A percentile compares a stretch with the other conserved stretches of the same genome.
phyloP scores from a whole-genome alignment of 75 land plant genomes.

The Larix kaempferi region DNA sequence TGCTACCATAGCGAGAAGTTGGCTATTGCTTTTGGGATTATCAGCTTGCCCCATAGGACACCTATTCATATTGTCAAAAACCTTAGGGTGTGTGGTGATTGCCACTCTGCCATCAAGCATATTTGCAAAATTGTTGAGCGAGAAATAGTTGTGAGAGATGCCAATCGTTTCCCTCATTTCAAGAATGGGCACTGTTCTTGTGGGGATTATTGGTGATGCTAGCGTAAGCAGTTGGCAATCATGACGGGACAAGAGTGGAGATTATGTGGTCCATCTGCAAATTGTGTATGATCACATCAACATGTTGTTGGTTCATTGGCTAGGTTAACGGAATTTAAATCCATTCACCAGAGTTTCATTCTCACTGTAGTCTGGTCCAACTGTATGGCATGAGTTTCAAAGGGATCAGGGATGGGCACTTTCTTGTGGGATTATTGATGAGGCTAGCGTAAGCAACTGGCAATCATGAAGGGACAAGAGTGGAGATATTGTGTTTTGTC shows the following conservation, averaged over 20 bases:
- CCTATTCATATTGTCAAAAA: slow-evolving; percentile 21
- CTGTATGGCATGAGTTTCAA: too few species aligned
- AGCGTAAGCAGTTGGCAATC: too few species aligned
- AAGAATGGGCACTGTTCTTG: slow-evolving; percentile 29
- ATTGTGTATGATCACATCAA: too few species aligned
- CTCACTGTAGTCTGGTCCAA: too few species aligned
- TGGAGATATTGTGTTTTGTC: too few species aligned
- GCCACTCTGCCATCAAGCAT: slow-evolving; percentile 23
- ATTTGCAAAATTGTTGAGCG: slow-evolving; percentile 9
- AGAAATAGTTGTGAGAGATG: slow-evolving; percentile 29
- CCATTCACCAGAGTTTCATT: too few species aligned
- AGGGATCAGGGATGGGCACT: slow-evolving; percentile 22
- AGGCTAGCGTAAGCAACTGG: not conserved
- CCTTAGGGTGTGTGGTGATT: slow-evolving; percentile 21
- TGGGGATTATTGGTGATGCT: slow-evolving; percentile 19
- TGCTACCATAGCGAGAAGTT: slow-evolving; percentile 29
- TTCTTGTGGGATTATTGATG: slow-evolving; percentile 28
- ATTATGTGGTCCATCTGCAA: too few species aligned
- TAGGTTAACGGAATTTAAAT: too few species aligned
- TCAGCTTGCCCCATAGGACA: slow-evolving; percentile 18
- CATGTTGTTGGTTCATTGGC: too few species aligned
- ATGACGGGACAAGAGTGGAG: too few species aligned
- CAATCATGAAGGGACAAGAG: too few species aligned
- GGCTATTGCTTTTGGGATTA: slow-evolving; percentile 32
- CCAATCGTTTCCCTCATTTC: slow-evolving; percentile 27